These are phyloP conservation scores for Phytophthora pisi DNA, from an alignment of 352 stramenopile species.

Conservation along the genomic window DNA sequence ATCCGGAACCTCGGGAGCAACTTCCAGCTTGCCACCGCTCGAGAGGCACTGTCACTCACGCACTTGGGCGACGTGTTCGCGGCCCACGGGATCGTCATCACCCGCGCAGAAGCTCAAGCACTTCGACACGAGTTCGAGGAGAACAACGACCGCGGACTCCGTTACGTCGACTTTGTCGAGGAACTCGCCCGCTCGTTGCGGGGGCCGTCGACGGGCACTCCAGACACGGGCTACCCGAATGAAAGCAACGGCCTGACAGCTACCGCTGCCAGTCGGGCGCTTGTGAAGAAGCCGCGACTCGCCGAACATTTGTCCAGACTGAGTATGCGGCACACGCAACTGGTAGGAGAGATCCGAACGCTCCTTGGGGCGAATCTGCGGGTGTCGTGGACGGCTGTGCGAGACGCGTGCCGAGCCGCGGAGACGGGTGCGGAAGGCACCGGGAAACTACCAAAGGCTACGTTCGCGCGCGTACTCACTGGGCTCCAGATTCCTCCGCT, in stretches of 20 bases:
- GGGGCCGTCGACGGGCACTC: conserved; percentile 24
- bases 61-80: conserved; percentile 61
- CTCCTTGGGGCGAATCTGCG: conserved; percentile 52
- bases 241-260: conserved; percentile 42
- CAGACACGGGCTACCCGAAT: conserved; percentile 15
- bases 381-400: conserved; percentile 57
- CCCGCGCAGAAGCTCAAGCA: conserved; percentile 59
- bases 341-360: conserved; percentile 51
- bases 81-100: conserved; percentile 51
- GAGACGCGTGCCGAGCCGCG: conserved; percentile 54
- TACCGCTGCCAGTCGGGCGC: conserved; percentile 37
- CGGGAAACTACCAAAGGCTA: conserved; percentile 40
- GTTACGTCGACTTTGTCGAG: conserved; percentile 68
- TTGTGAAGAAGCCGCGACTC: conserved; percentile 68
- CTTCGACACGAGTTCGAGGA: conserved; percentile 79
- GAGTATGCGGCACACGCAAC: conserved; percentile 48
- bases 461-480: conserved; percentile 50
- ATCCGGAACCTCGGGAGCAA: conserved; percentile 78
- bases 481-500: conserved; percentile 57
- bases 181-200: conserved; percentile 59
- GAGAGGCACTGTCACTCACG: conserved; percentile 41
- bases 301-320: conserved; percentile 56
- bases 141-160: conserved; percentile 67
- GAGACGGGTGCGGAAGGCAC: conserved; percentile 35
- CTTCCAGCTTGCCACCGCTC: conserved; percentile 61